A percentile compares a stretch with the other conserved stretches of the same genome.
These are phyloP conservation scores for Ogataea neopini DNA, from an alignment of 805 yeast genomes.

Conservation along the genomic window DNA sequence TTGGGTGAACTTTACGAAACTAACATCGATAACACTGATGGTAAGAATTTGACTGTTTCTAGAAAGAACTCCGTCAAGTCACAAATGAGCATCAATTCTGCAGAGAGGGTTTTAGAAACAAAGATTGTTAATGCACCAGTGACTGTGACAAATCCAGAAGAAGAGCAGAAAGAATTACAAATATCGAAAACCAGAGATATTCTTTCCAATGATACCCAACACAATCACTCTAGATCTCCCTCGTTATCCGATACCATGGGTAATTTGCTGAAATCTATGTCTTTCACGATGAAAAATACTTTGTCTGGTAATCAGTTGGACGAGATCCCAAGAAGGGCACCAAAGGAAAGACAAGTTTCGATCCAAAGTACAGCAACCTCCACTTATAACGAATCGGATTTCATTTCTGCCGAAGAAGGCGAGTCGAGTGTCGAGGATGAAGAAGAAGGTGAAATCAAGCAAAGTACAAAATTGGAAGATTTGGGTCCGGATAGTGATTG, in stretches of 20 bases:
- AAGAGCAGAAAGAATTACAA: background rate
- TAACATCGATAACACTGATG: constrained; percentile 34
- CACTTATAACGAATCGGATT: constrained; percentile 32
- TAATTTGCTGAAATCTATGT: constrained; percentile 22
- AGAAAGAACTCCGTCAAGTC: constrained; percentile 34
- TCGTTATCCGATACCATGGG: constrained; percentile 26
- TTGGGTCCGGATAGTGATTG: constrained; percentile 11
- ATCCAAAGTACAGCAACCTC: constrained; percentile 29
- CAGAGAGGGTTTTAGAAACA: constrained; percentile 30
- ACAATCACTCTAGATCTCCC: background rate
- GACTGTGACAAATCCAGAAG: constrained; percentile 1
- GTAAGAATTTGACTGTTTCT: constrained; percentile 28
- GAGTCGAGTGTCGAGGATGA: constrained; percentile 13
- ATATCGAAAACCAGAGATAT: background rate
- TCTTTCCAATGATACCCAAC: background rate
- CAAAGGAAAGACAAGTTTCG: constrained; percentile 24
- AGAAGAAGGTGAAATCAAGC: background rate
- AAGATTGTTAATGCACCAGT: constrained; percentile 19
- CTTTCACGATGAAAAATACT: constrained; percentile 17
- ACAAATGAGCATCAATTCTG: constrained; percentile 30
- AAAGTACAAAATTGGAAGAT: background rate
- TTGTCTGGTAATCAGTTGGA: constrained; percentile 13
- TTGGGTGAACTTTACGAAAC: constrained; percentile 36
- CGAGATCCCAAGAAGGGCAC: background rate
- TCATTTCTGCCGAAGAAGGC: constrained; percentile 36